These are phyloP conservation scores for Colletotrichum liaoningense DNA, from an alignment of 2,329 filamentous ascomycete species.

Conservation along the genomic window DNA sequence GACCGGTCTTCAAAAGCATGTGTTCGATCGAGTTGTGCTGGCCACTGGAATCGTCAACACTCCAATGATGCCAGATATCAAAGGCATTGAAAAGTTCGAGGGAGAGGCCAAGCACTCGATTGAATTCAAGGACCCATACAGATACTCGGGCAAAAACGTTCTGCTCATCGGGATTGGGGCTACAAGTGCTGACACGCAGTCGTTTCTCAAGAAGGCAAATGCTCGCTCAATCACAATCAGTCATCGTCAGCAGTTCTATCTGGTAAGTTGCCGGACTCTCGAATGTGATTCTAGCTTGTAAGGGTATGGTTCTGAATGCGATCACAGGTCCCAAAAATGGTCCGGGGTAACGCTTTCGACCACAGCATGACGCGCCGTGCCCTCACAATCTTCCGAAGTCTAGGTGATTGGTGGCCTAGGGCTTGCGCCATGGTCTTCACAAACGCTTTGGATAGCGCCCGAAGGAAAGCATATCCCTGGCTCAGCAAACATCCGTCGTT, in stretches of 20 bases:
- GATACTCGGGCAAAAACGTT: conserved; percentile 58
- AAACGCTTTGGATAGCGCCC: not conserved
- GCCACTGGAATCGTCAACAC: conserved; percentile 31
- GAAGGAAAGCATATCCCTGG: conserved; percentile 23
- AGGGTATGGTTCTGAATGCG: not conserved
- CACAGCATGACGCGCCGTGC: conserved; percentile 17
- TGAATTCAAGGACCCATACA: conserved; percentile 30
- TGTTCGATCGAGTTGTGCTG: conserved; percentile 30
- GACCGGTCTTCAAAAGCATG: not conserved
- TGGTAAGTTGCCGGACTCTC: conserved; percentile 1
- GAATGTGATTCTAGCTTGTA: not conserved
- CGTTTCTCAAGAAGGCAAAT: conserved; percentile 16
- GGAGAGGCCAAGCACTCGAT: conserved; percentile 35
- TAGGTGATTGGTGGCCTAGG: conserved; percentile 6
- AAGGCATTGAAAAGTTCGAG: conserved; percentile 35
- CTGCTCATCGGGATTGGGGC: conserved; percentile 83
- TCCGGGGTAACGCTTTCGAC: conserved; percentile 26
- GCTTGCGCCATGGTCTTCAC: conserved; percentile 2
- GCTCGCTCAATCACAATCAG: conserved; percentile 34
- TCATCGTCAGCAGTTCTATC: conserved; percentile 22
- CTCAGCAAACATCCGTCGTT: conserved; percentile 29
- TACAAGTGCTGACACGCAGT: conserved; percentile 74
- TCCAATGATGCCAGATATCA: conserved; percentile 19
- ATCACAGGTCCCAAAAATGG: conserved; percentile 14
- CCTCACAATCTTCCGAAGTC: conserved; percentile 3